These are phyloP conservation scores for Odonthalia washingtoniensis DNA, from an alignment of 31 red algal species.

Conservation along the genomic window DNA sequence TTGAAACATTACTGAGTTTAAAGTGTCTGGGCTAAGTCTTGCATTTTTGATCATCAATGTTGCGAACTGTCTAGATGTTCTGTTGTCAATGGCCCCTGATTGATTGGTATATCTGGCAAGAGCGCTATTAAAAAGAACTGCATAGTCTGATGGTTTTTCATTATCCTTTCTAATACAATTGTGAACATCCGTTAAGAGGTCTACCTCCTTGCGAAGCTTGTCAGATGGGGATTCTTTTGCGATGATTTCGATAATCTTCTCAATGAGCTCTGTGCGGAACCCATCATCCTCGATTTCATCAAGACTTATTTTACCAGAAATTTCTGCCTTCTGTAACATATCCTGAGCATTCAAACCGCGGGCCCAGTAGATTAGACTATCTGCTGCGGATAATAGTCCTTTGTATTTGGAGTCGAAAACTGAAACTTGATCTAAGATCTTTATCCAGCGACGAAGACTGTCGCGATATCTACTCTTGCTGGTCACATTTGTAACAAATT, in stretches of 20 bases:
- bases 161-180: slow-evolving; percentile 15
- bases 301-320: neutral
- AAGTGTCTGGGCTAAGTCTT: neutral
- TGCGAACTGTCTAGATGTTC: slow-evolving; percentile 15
- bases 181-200: slow-evolving; percentile 36
- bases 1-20: neutral
- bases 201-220: neutral
- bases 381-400: neutral
- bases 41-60: slow-evolving; percentile 4
- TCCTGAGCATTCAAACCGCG: neutral
- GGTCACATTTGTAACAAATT: neutral
- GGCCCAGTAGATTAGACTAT: neutral
- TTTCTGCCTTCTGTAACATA: neutral
- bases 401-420: neutral
- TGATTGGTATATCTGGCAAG: slow-evolving; percentile 13
- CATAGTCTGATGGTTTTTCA: neutral
- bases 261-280: neutral
- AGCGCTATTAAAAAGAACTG: neutral
- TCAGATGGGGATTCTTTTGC: neutral
- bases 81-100: neutral
- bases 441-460: neutral
- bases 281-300: neutral
- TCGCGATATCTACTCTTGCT: neutral
- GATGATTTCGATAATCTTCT: neutral
- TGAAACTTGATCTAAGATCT: neutral